Evolutionary conservation across 805 yeast species (phyloP), one percentile per base, ranked within the genome.

Genomic region (Candida endomychidarum): DNA sequence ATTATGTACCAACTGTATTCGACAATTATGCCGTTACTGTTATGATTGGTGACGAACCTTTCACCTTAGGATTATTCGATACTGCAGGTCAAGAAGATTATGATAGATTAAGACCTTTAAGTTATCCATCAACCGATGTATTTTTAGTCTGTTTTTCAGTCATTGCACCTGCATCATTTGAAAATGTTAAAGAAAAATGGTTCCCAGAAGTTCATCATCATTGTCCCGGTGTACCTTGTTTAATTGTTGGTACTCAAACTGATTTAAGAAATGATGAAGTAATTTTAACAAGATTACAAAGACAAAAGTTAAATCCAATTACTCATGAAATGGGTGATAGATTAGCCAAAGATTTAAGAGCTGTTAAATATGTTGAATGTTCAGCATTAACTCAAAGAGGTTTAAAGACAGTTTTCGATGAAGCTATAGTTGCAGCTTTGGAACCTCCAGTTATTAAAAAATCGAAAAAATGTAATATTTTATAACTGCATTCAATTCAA

Each of bases 81-180:
- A 91, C 99, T 24, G 99, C 99, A 20, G 99, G 99, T 38, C 99
- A 91, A 74, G 99, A 91, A 77, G 99, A 91, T 74, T 91, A 93
- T 65, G 99, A 91, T 71, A 80, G 99, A 61, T 74, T 91, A 60
- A 86, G 99, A 70, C 99, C 99, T 7, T 77, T 93, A 54, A 84
- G 95, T 42, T 91, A 91, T 65, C 98, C 99, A 12, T 93, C 95
- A 40, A 93, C 99, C 4, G 99, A 91, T 65, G 96, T 91, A 33
- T 91, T 91, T 60, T 74, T 91, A 53, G 96, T 91, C 43, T 93
- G 99, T 68, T 91, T 93, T 68, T 84, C 95, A 25, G 96, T 93
- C 45, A 90, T 95, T 51, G 89, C 96, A 10, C 99, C 98, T 23
- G 95, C 99, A 25, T 83, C 95, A 15, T 93, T 91, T 64, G 98